These are phyloP conservation scores for Psilocybe tampanensis DNA, from an alignment of 768 basidiomycete genomes.

Conservation along the genomic window DNA sequence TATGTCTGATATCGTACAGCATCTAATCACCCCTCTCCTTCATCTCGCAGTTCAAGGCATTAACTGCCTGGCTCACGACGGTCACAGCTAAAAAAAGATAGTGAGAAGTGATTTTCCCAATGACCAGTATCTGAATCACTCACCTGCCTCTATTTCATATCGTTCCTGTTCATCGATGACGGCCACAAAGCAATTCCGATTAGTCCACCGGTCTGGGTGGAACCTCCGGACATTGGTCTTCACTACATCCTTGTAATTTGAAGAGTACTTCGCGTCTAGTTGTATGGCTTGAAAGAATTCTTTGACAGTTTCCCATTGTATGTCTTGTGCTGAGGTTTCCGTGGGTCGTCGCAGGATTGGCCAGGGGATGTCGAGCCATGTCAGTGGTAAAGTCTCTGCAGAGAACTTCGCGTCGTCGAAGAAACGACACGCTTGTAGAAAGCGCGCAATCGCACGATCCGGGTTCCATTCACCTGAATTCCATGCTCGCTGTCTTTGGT, in stretches of 20 bases:
- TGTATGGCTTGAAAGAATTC: constrained; percentile 65
- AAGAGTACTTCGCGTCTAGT: constrained; percentile 54
- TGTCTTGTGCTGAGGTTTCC: constrained; percentile 58
- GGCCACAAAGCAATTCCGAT: constrained; percentile 60
- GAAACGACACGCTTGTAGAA: constrained; percentile 55
- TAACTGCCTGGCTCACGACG: too few species aligned
- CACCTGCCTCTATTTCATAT: constrained; percentile 67
- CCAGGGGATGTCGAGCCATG: constrained; percentile 73
- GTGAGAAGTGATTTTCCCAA: background rate
- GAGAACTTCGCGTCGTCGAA: constrained; percentile 69
- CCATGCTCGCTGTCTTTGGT: constrained; percentile 57
- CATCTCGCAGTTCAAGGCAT: too few species aligned
- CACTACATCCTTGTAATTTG: constrained; percentile 66
- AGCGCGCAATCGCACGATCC: constrained; percentile 71
- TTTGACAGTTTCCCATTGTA: constrained; percentile 74
- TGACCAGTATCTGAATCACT: constrained; percentile 15
- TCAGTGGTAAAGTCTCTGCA: constrained; percentile 46
- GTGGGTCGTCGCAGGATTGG: constrained; percentile 63
- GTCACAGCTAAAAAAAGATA: too few species aligned
- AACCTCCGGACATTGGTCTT: constrained; percentile 75
- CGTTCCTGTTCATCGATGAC: constrained; percentile 60
- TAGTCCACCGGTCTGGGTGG: constrained; percentile 82
- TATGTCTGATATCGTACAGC: too few species aligned
- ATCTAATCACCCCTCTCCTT: too few species aligned
- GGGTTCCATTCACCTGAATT: constrained; percentile 63